These are phyloP conservation scores for Protomyces arabidopsidicola DNA, from an alignment of 1,139 yeast species.

Conservation along the genomic window DNA sequence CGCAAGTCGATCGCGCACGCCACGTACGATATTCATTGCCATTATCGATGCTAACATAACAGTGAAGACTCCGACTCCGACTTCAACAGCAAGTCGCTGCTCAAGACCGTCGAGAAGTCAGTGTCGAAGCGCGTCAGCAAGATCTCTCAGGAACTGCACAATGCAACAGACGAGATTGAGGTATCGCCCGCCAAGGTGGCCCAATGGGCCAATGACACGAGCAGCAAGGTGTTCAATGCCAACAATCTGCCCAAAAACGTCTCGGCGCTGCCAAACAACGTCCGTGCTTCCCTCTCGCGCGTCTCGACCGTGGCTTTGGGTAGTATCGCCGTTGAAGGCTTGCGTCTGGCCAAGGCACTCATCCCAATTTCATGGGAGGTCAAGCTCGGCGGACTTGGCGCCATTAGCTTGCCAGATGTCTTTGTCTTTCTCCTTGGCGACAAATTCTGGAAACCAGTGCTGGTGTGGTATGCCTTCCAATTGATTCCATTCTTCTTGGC, in stretches of 20 bases:
- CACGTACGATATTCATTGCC: neutral
- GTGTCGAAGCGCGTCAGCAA: slow-evolving; percentile 5
- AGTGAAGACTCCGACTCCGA: slow-evolving; percentile 19
- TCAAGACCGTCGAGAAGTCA: neutral
- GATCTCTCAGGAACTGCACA: neutral
- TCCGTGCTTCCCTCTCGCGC: slow-evolving; percentile 14
- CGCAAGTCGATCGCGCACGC: slow-evolving; percentile 16
- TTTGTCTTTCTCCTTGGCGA: slow-evolving; percentile 24
- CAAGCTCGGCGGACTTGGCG: slow-evolving; percentile 15
- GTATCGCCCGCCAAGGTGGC: slow-evolving; percentile 24
- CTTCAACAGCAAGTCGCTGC: neutral
- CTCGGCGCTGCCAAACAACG: slow-evolving; percentile 4
- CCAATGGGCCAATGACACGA: slow-evolving; percentile 22
- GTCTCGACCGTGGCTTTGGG: slow-evolving; percentile 21
- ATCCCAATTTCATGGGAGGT: slow-evolving; percentile 26
- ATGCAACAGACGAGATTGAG: slow-evolving; percentile 15
- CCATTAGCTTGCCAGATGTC: slow-evolving; percentile 26
- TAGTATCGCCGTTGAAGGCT: slow-evolving; percentile 19
- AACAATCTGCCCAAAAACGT: slow-evolving; percentile 7
- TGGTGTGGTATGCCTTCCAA: slow-evolving; percentile 24
- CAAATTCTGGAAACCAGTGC: slow-evolving; percentile 26
- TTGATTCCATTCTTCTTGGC: slow-evolving; percentile 23
- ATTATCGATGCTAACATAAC: neutral
- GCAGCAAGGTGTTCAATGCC: slow-evolving; percentile 1
- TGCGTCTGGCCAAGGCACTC: slow-evolving; percentile 19